These are phyloP conservation scores for Russula abietina DNA, from an alignment of 768 basidiomycete genomes.

Conservation along the genomic window DNA sequence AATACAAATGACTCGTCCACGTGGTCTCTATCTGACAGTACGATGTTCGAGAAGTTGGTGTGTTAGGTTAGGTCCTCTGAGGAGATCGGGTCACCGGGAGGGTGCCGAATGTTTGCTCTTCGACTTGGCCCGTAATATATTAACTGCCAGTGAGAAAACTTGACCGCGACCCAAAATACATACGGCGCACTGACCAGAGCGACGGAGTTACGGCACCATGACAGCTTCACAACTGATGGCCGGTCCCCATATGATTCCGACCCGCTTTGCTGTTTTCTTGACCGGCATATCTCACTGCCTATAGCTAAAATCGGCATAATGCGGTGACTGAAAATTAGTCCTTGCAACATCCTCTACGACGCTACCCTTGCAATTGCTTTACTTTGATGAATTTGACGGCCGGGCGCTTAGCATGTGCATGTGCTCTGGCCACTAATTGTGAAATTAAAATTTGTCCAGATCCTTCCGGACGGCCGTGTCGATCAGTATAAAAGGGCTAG, in stretches of 20 bases:
- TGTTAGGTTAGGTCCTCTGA: neutral
- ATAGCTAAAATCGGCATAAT: neutral
- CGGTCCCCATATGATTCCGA: neutral
- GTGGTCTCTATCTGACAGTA: neutral
- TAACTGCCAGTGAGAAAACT: neutral
- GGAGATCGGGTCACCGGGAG: neutral
- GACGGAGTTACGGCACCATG: neutral
- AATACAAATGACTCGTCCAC: neutral
- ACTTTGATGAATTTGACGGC: neutral
- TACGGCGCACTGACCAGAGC: neutral
- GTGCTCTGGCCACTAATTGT: neutral
- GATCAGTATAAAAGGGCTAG: neutral
- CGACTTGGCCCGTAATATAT: neutral
- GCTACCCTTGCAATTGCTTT: neutral
- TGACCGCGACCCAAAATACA: neutral
- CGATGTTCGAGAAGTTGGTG: neutral
- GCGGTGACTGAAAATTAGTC: too few species aligned
- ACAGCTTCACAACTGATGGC: neutral
- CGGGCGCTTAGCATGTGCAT: neutral
- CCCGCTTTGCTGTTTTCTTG: neutral
- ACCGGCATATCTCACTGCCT: neutral
- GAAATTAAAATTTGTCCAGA: neutral
- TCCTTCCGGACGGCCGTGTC: neutral
- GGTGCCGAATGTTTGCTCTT: neutral
- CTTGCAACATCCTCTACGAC: too few species aligned